These are phyloP conservation scores for Xenoacremonium recifei DNA, from an alignment of 2,329 filamentous ascomycete genomes.

Conservation along the genomic window DNA sequence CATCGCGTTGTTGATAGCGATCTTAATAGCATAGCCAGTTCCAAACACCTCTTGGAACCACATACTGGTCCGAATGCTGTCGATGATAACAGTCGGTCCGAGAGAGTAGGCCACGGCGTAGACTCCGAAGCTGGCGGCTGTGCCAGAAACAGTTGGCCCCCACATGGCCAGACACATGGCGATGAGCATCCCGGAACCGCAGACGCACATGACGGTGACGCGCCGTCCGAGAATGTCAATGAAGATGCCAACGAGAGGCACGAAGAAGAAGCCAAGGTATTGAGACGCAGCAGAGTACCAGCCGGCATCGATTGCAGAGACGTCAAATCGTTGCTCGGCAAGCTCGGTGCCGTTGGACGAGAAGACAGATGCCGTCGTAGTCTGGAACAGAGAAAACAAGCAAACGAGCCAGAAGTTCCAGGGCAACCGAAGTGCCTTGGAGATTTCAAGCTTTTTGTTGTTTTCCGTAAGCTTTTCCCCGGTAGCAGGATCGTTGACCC, in stretches of 20 bases:
- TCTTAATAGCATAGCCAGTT: conserved; percentile 58
- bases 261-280: conserved; percentile 57
- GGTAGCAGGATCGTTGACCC: conserved; percentile 52
- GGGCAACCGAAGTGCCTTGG: conserved; percentile 55
- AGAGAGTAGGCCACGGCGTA: conserved; percentile 55
- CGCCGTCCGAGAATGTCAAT: conserved; percentile 56
- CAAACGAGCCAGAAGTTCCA: conserved; percentile 60
- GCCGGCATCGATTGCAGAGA: conserved; percentile 53
- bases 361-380: conserved; percentile 53
- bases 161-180: conserved; percentile 57
- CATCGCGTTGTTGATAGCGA: conserved; percentile 63
- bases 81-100: conserved; percentile 59
- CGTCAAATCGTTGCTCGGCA: conserved; percentile 57
- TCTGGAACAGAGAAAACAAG: conserved; percentile 57
- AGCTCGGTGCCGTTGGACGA: conserved; percentile 59
- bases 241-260: conserved; percentile 54
- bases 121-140: conserved; percentile 58
- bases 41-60: conserved; percentile 61
- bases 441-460: conserved; percentile 54
- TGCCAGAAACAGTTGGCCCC: conserved; percentile 46
- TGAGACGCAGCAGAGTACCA: conserved; percentile 60
- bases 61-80: conserved; percentile 58
- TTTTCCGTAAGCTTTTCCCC: conserved; percentile 60
- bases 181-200: conserved; percentile 46
- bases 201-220: conserved; percentile 51